Conservation (phyloP, 805 yeast species). For the Metschnikowia kunwiensis region DNA sequence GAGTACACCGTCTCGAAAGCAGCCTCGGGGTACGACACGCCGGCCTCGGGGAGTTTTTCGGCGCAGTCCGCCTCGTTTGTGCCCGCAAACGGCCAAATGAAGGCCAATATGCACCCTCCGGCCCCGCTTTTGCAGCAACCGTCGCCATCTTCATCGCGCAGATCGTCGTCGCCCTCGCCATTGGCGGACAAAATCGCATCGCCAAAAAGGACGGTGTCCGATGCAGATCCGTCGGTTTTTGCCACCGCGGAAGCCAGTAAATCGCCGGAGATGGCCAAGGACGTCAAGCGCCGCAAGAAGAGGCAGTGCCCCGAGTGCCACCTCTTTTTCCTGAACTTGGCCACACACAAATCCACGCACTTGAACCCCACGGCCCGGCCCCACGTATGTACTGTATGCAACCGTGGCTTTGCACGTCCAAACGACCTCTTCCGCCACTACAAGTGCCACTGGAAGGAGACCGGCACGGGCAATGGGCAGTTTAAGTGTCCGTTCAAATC, state of each 20-base stretch:
- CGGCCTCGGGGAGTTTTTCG: neutral
- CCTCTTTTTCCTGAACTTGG: constrained; percentile 69
- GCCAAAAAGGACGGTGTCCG: neutral
- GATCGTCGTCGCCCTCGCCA: constrained; percentile 3
- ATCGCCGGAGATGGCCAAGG: constrained; percentile 15
- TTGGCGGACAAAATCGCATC: neutral
- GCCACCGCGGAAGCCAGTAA: constrained; percentile 1
- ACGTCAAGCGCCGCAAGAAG: constrained; percentile 50
- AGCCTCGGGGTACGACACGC: too few species aligned
- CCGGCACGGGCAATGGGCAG: constrained; percentile 61
- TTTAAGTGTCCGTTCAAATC: constrained; percentile 76
- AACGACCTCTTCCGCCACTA: constrained; percentile 84
- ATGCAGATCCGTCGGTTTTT: neutral
- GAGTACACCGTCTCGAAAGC: neutral
- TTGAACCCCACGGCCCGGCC: constrained; percentile 70
- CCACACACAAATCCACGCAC: constrained; percentile 82
- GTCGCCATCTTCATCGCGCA: constrained; percentile 6
- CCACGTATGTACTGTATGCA: constrained; percentile 72
- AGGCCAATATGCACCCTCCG: neutral
- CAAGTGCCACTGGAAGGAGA: constrained; percentile 80
- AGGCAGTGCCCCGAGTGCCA: constrained; percentile 71
- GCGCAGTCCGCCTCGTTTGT: neutral
- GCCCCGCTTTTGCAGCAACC: constrained; percentile 7
- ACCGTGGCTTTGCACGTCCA: constrained; percentile 82
- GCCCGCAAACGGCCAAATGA: neutral